phyloP scores from a whole-genome alignment of 495 filamentous ascomycete genomes.

The Aspergillus asperescens region DNA sequence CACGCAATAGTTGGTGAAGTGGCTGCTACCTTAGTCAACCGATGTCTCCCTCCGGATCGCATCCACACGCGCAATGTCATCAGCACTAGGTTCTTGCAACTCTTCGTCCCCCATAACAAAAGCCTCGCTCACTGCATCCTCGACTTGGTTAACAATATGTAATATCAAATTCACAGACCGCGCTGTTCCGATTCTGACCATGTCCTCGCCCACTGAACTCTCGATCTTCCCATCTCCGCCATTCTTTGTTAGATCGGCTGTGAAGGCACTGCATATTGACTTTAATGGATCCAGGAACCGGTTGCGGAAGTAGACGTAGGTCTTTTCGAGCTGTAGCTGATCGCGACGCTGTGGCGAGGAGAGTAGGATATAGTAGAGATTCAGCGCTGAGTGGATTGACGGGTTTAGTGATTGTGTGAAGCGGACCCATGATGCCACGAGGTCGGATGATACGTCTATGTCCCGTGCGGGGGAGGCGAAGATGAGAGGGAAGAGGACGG shows the following conservation, averaged over 20 bases:
- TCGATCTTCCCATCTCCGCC: conserved; percentile 40
- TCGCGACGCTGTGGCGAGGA: conserved; percentile 29
- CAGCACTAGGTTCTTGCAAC: conserved; percentile 25
- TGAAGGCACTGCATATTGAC: conserved; percentile 29
- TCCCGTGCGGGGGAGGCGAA: conserved; percentile 24
- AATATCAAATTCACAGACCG: conserved; percentile 37
- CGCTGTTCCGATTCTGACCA: conserved; percentile 35
- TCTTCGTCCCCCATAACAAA: conserved; percentile 33
- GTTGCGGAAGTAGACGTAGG: conserved; percentile 32
- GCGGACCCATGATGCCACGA: conserved; percentile 33
- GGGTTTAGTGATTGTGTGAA: conserved; percentile 37
- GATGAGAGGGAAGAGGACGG: conserved; percentile 39
- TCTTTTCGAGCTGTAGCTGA: conserved; percentile 36
- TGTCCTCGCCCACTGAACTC: conserved; percentile 35
- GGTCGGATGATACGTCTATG: conserved; percentile 25
- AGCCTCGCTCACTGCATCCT: conserved; percentile 31
- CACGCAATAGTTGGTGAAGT: too few species aligned
- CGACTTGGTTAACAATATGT: conserved; percentile 35
- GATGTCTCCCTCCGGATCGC: conserved; percentile 28
- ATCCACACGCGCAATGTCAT: conserved; percentile 28
- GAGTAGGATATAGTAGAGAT: conserved; percentile 42
- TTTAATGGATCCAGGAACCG: conserved; percentile 36
- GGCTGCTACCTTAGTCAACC: too few species aligned
- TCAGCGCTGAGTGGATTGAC: conserved; percentile 40
- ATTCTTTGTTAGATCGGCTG: conserved; percentile 31